Percentiles rank a stretch among this genome's conserved stretches.
These are phyloP conservation scores for Fusarium algeriense DNA, from an alignment of 2,329 filamentous ascomycete genomes.

Conservation along the genomic window DNA sequence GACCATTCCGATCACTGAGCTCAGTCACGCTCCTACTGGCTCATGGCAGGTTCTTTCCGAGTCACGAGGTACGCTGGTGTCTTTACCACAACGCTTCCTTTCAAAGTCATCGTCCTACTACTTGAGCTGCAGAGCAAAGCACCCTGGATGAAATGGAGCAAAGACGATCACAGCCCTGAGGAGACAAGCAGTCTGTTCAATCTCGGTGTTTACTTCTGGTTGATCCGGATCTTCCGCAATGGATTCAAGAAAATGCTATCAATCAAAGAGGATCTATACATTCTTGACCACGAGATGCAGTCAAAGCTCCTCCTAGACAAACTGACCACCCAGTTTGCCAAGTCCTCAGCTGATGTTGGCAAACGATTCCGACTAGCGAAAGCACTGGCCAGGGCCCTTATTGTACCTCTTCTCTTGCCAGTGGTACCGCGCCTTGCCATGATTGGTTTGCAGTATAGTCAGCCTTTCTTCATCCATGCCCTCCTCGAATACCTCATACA, in stretches of 20 bases:
- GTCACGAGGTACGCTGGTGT: neutral
- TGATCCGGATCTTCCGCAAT: neutral
- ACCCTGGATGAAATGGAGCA: neutral
- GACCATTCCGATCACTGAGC: too few relatives aligned
- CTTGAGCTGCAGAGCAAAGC: neutral
- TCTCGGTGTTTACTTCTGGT: constrained; percentile 2
- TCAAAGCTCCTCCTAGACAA: neutral
- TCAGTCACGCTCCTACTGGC: neutral
- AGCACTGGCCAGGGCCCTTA: neutral
- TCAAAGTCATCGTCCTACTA: neutral
- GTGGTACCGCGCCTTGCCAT: neutral
- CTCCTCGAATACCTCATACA: constrained; percentile 1
- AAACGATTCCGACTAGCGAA: neutral
- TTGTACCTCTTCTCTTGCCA: neutral
- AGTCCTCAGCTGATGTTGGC: neutral
- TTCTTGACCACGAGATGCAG: constrained; percentile 1
- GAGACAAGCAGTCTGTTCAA: neutral
- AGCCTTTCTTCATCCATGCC: constrained; percentile 1
- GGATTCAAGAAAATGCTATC: neutral
- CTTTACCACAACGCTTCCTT: neutral
- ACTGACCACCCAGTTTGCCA: neutral
- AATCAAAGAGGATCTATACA: neutral
- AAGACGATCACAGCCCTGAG: neutral
- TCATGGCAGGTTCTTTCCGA: neutral
- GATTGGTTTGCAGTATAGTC: constrained; percentile 1